Conservation (phyloP, 2,329 filamentous ascomycete genomes). For the Orbilia quercus region DNA sequence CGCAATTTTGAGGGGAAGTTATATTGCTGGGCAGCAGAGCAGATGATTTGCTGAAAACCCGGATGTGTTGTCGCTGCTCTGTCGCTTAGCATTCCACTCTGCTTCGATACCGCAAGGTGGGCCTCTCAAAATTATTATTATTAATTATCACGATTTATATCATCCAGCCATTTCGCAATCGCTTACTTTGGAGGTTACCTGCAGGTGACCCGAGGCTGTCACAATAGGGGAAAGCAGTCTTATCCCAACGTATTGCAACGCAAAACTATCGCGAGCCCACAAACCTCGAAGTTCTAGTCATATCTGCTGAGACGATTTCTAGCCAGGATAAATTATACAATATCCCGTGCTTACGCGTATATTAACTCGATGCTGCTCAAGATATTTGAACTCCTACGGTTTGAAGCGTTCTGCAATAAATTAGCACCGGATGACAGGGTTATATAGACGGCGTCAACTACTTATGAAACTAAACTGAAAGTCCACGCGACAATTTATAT, state of each 20-base stretch:
- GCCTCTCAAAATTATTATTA: neutral
- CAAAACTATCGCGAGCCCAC: constrained; percentile 1
- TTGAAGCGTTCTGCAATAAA: too few species aligned
- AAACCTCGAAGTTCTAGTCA: too few species aligned
- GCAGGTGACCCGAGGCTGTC: neutral
- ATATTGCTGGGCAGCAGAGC: constrained; percentile 15
- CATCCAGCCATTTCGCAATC: neutral
- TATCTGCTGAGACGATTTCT: too few species aligned
- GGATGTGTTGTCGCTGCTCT: constrained; percentile 25
- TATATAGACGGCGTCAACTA: too few species aligned
- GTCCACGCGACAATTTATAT: too few species aligned
- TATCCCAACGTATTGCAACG: constrained; percentile 31
- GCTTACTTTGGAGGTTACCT: neutral
- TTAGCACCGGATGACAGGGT: too few species aligned
- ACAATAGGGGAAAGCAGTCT: constrained; percentile 26
- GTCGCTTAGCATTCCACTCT: neutral
- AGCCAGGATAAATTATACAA: too few species aligned
- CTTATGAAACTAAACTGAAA: too few species aligned
- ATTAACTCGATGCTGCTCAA: too few species aligned
- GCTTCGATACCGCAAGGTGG: neutral
- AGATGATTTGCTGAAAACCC: constrained; percentile 24
- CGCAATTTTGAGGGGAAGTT: constrained; percentile 37
- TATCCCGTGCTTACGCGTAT: too few species aligned
- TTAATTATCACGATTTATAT: neutral
- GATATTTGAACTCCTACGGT: too few species aligned